Evolutionary conservation across 2,329 filamentous ascomycete species (phyloP), one percentile per base, ranked within the genome.

Genomic region (Neopestalotiopsis sp.): DNA sequence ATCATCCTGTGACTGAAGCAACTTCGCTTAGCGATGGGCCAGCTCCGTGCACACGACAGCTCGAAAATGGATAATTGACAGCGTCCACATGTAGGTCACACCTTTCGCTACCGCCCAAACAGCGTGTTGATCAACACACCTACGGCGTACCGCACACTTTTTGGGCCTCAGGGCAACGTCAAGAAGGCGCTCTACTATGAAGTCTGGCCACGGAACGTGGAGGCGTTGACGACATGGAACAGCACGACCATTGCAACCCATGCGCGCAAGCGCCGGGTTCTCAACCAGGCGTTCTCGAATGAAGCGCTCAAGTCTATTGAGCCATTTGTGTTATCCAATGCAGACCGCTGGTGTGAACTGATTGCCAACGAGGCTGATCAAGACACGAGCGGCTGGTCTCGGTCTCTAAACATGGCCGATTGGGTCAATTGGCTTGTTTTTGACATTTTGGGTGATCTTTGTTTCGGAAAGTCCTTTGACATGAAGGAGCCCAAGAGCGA

Each of bases 101-200:
- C 49, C 6, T 66, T 56, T 14, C 63, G 42, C 10, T 66, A 66
- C 28, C 28, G 14, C 63, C 63, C 63, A 28, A 34, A 38, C 45
- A 58, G 63, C 28, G 45, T 66, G 14, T 14, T 56, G 9, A 24
- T 63, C 59, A 40, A 68, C 32, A 63, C 58, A 24, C 59, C 59
- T 14, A 57, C 66, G 17, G 59, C 66, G 20, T 57, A 57, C 30
- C 53, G 56, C 13, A 57, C 24, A 6, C 67, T 70, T 5, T 68
- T 68, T 38, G 70, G 68, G 5, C 67, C 69, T 59, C 68, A 71
- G 28, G 67, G 67, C 56, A 70, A 71, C 40, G 53, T 67, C 10
- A 61, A 28, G 7, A 71, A 71, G 61, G 66, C 67, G 40, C 32
- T 28, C 24, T 67, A 66, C 67, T 70, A 71, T 42, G 40, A 66